phyloP scores from a whole-genome alignment of 116 monocot species.

The Iris pallida region DNA sequence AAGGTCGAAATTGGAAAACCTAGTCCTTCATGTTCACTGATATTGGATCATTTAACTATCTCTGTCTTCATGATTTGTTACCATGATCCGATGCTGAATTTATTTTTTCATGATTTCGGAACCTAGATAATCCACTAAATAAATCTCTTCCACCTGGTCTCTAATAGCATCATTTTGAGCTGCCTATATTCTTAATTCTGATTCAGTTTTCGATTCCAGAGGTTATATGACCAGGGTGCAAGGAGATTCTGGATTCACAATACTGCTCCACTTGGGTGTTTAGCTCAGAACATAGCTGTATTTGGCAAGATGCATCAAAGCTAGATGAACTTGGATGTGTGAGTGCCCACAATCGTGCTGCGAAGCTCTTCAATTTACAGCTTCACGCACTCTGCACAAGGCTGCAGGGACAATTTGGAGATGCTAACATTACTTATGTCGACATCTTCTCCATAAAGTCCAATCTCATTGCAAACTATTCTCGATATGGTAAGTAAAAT shows the following conservation, averaged over 20 bases:
- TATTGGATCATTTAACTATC: too few species aligned
- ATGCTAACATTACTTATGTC: slow-evolving; percentile 58
- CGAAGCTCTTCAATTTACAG: slow-evolving; percentile 77
- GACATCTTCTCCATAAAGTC: slow-evolving; percentile 71
- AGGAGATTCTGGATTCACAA: slow-evolving; percentile 92
- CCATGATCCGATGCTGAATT: too few species aligned
- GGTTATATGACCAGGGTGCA: slow-evolving; percentile 76
- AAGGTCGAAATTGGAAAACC: too few species aligned
- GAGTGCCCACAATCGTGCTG: slow-evolving; percentile 59
- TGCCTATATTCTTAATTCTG: too few species aligned
- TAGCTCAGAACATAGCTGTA: slow-evolving; percentile 58
- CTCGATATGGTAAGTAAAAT: slow-evolving; percentile 68
- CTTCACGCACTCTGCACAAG: slow-evolving; percentile 68
- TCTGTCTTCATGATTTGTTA: too few species aligned
- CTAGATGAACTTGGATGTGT: slow-evolving; percentile 75
- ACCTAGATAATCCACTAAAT: too few species aligned
- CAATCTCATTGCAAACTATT: slow-evolving; percentile 68
- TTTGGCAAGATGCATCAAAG: slow-evolving; percentile 72
- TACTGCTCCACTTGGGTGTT: slow-evolving; percentile 86
- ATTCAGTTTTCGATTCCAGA: slow-evolving; percentile 30
- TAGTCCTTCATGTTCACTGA: too few species aligned
- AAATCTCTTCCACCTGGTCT: too few species aligned
- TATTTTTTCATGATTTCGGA: too few species aligned
- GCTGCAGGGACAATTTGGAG: slow-evolving; percentile 37
- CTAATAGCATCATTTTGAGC: too few species aligned